Evolutionary conservation across 225 moss, liverwort and hornwort species (phyloP), one percentile per base, ranked within the genome.

Genomic region (Marchantia polymorpha): DNA sequence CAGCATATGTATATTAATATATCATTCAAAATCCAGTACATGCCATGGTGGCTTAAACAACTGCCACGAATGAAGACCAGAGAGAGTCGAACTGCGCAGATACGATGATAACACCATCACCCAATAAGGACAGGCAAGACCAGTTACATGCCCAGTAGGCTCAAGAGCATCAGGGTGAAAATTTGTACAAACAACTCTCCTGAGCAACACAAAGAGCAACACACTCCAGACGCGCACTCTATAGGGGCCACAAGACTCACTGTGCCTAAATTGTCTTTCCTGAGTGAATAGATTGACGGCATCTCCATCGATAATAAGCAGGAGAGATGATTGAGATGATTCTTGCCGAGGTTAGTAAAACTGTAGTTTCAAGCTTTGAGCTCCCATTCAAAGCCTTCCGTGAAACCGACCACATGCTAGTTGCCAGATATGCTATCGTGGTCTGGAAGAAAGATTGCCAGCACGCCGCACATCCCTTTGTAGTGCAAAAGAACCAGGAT

Each of bases 1-100:
- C 79, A 85, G 79, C 79, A 81, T 78, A 78, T 29, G 73, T 82
- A 78, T 84, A 83, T 82, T 83, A 78, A 82, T 79, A 79, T 88
- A 80, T 84, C 87, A 88, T 79, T 85, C 82, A 85, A 82, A 82
- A 88, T 73, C 74, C 70, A 88, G 85, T 88, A 88, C 85, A 88
- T 84, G 81, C 83, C 85, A 83, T 78, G 56, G 80, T 83, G 77
- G 84, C 82, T 65, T 80, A 65, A 55, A 73, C 69, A 75, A 81
- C 65, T 65, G 83, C 82, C 85, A 83, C 82, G 67, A 82, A 77
- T 74, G 78, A 81, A 88, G 85, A 78, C 64, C 84, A 83, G 75
- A 82, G 86, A 87, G 83, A 87, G 76, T 65, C 77, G 73, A 79
- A 76, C 81, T 73, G 77, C 74, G 72, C 76, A 87, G 77, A 81